These are phyloP conservation scores for Kwoniella sp. DNA, from an alignment of 768 basidiomycete genomes.

Conservation along the genomic window DNA sequence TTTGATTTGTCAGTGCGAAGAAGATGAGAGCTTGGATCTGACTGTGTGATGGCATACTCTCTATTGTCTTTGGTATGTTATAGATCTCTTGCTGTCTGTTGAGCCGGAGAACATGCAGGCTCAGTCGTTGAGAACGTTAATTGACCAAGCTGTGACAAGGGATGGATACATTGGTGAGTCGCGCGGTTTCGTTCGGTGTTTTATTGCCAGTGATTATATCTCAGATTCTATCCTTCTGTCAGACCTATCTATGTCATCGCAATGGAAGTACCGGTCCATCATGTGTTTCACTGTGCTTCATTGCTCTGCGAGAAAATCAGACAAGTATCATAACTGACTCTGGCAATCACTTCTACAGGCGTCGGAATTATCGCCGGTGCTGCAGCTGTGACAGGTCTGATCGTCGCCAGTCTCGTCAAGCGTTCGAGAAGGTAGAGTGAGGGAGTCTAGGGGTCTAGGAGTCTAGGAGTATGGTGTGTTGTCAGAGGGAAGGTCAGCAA, in stretches of 20 bases:
- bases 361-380: constrained; percentile 92
- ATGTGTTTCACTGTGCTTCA: no score
- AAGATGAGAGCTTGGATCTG: no score
- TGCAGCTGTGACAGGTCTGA: constrained; percentile 70
- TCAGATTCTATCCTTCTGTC: no score
- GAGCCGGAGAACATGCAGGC: constrained; percentile 94
- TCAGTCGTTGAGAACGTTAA: constrained; percentile 77
- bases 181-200: no score
- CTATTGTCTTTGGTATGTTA: no score
- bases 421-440: constrained; percentile 33
- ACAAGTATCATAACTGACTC: background rate
- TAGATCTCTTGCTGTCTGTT: constrained; percentile 82
- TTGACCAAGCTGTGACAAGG: constrained; percentile 79
- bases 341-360: constrained; percentile 57
- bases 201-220: no score
- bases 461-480: no score
- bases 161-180: constrained; percentile 83
- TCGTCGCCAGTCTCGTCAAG: constrained; percentile 52
- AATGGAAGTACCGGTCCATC: no score
- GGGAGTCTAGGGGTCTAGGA: no score
- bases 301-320: background rate
- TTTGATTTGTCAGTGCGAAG: no score
- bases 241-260: background rate
- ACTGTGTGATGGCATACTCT: no score
- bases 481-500: no score